A percentile compares a stretch with the other conserved stretches of the same genome.
Conservation (phyloP, 805 yeast genomes). For the Yueomyces sp. region DNA sequence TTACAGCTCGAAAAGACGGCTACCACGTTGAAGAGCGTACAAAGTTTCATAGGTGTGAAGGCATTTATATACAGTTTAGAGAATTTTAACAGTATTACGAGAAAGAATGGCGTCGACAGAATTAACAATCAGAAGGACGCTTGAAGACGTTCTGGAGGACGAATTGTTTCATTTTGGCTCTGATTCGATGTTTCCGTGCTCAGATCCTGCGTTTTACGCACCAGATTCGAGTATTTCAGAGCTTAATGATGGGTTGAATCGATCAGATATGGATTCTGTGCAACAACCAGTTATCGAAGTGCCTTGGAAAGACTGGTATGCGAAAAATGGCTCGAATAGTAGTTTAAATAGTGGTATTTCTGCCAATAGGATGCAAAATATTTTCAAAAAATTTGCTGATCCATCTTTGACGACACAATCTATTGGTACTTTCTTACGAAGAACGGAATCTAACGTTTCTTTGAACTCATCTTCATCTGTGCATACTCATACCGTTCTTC, state of each 20-base stretch:
- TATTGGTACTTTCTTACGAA: not conserved
- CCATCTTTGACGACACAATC: conserved; percentile 19
- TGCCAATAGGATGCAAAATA: conserved; percentile 1
- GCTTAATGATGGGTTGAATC: not conserved
- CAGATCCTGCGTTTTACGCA: not conserved
- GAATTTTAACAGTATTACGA: no score
- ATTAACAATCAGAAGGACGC: conserved; percentile 15
- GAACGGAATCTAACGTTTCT: not conserved
- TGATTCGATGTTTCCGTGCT: not conserved
- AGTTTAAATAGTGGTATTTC: not conserved
- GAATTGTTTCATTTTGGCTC: conserved; percentile 16
- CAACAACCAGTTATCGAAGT: not conserved
- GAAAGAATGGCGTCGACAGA: conserved; percentile 9
- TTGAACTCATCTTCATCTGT: no score
- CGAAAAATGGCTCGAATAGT: not conserved
- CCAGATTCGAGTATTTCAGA: not conserved
- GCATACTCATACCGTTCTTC: no score
- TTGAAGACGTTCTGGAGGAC: conserved; percentile 24
- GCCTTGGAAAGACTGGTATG: not conserved
- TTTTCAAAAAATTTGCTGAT: conserved; percentile 23
- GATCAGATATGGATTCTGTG: not conserved
- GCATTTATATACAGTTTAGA: no score
- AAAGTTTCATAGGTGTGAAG: no score
- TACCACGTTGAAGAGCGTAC: no score
- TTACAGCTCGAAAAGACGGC: no score